Evolutionary conservation across 768 basidiomycete genomes (phyloP).

Genomic region (Macrolepiota dolichaula): DNA sequence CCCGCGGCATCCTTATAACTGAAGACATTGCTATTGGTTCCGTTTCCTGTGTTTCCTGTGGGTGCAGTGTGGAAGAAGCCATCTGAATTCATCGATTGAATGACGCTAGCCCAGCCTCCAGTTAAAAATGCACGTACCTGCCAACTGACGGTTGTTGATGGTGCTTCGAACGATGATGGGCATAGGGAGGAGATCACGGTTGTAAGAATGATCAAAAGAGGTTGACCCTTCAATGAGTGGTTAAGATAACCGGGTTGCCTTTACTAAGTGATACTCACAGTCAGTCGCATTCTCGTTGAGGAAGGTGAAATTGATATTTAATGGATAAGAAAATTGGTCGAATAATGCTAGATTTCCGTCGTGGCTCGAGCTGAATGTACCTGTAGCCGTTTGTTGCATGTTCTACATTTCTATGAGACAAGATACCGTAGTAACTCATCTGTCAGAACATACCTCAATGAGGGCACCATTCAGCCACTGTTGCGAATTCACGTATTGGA

Average conservation of each 20-base stretch:
- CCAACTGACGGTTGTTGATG: conserved; percentile 56
- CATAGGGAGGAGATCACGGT: conserved; percentile 52
- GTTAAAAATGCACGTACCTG: conserved; percentile 36
- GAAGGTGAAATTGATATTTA: conserved; percentile 41
- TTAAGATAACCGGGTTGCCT: background rate
- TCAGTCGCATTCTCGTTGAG: conserved; percentile 28
- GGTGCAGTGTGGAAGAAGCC: conserved; percentile 46
- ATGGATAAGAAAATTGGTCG: conserved; percentile 43
- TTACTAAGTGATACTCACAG: conserved; percentile 27
- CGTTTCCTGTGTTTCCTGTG: conserved; percentile 57
- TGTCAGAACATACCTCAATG: conserved; percentile 29
- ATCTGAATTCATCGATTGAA: conserved; percentile 24
- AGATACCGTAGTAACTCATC: background rate
- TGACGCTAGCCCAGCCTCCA: background rate
- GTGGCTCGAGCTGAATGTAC: conserved; percentile 35
- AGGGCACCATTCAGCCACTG: conserved; percentile 47
- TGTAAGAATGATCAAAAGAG: conserved; percentile 68
- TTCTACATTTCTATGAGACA: conserved; percentile 23
- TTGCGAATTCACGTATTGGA: conserved; percentile 62
- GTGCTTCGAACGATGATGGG: conserved; percentile 58
- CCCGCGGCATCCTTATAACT: conserved; percentile 53
- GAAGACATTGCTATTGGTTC: conserved; percentile 69
- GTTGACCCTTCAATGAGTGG: conserved; percentile 37
- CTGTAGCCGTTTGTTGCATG: conserved; percentile 37
- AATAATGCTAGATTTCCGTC: conserved; percentile 34